Base-by-base conservation (phyloP, 305 asterid species). In the Withania somnifera region DNA sequence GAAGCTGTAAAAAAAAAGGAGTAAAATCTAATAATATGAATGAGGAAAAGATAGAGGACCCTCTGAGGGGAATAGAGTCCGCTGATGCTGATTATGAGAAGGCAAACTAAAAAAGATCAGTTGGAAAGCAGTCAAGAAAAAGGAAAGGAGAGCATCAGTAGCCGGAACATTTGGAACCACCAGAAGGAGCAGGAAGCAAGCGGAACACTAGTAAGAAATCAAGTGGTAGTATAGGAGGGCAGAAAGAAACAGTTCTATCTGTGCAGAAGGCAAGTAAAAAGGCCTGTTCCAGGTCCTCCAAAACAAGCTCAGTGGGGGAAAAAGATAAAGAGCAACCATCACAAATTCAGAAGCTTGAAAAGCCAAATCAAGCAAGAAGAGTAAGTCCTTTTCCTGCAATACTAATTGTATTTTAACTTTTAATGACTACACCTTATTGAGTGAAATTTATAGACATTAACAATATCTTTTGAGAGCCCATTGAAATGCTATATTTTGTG, bases 341-440 rank as follows among this genome's bases (percentile, higher is more conserved):
- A 83, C 90, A 87, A 77, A 52, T 53, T 80, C 83, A 83, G 36
- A 56, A 54, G 73, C 84, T 88, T 26, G 89, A 83, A 87, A 91
- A 79, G 84, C 84, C 92, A 83, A 61, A 61, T 83, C 87, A 86
- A 89, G 83, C 89, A 63, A 92, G 98, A 81, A 89, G 95, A 88
- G 99, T 96, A 88, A 87, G 93, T 76, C 81, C 82, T 19, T 22
- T 58, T 58, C 58, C 40, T 79, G 76, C 40, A 45, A 79, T 67
- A 58, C 53, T 58, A 34, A 58, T 40, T 79, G 82, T 76, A 76
- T 20, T 51, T 76, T 51, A 75, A 50, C 47, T 14, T 26, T 4
- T 47, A 28, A 73, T 73, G 60, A 73, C 36, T 47, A 1, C 28
- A 73, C 17, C 63, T 51, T 28, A 50, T 51, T 30, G 20, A n/a